phyloP scores from a whole-genome alignment of 2,329 filamentous ascomycete genomes.

The Corinectria fuckeliana region DNA sequence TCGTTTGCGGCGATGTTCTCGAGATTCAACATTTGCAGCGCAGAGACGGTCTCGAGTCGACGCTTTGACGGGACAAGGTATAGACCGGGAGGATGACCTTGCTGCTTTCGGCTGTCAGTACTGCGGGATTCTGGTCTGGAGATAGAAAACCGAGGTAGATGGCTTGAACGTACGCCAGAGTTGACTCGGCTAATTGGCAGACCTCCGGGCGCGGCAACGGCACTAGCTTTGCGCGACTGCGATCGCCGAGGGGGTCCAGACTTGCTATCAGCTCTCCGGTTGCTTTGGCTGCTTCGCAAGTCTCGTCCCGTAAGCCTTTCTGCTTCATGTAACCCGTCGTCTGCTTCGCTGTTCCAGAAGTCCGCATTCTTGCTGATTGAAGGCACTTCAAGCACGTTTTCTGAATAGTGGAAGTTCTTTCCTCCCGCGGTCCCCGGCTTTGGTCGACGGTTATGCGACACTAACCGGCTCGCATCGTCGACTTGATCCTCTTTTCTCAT shows the following conservation, averaged over 20 bases:
- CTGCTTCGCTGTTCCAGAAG: constrained; percentile 78
- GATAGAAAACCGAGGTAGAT: constrained; percentile 41
- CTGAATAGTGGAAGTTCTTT: constrained; percentile 89
- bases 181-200: constrained; percentile 56
- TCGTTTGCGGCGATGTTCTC: constrained; percentile 91
- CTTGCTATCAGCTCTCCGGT: constrained; percentile 60
- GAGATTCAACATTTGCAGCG: constrained; percentile 88
- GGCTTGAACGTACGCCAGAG: constrained; percentile 50
- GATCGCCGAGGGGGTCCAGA: constrained; percentile 55
- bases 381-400: constrained; percentile 82
- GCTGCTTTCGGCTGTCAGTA: constrained; percentile 46
- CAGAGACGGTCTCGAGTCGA: constrained; percentile 67
- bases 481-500: constrained; percentile 88
- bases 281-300: constrained; percentile 57
- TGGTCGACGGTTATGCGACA: constrained; percentile 80
- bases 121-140: constrained; percentile 41
- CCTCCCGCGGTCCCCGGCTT: constrained; percentile 77
- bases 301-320: constrained; percentile 59
- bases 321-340: constrained; percentile 59
- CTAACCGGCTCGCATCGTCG: constrained; percentile 88
- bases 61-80: constrained; percentile 62
- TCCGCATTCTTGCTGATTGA: constrained; percentile 53
- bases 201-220: constrained; percentile 43
- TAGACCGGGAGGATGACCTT: constrained; percentile 52
- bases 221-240: constrained; percentile 64